phyloP scores from a whole-genome alignment of 2,329 filamentous ascomycete genomes.

The Arthrobotrys conoides region DNA sequence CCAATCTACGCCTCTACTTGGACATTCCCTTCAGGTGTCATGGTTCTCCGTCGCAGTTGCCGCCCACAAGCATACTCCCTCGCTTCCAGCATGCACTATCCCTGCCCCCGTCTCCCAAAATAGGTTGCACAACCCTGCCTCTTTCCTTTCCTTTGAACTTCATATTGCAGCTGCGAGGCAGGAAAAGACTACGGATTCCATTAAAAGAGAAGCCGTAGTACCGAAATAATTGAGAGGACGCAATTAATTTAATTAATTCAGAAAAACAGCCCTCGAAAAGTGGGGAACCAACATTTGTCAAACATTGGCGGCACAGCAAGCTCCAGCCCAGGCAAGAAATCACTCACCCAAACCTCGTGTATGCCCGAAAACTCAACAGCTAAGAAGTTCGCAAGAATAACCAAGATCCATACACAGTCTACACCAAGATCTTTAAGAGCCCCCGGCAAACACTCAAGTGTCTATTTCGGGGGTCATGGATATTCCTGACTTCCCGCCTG shows the following conservation, averaged over 20 bases:
- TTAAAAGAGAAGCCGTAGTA: background rate
- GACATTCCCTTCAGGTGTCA: conserved; percentile 8
- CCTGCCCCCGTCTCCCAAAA: conserved; percentile 53
- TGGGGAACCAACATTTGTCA: conserved; percentile 27
- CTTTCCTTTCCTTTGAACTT: conserved; percentile 1
- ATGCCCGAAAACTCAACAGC: conserved; percentile 10
- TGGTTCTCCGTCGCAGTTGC: conserved; percentile 49
- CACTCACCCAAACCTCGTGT: background rate
- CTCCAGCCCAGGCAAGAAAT: conserved; percentile 2
- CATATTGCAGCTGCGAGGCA: background rate
- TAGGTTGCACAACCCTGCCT: conserved; percentile 34
- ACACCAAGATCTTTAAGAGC: conserved; percentile 27
- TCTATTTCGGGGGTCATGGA: conserved; percentile 17
- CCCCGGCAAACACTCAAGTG: conserved; percentile 13
- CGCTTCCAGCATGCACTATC: conserved; percentile 50
- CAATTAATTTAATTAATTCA: background rate
- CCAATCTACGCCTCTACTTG: conserved; percentile 11
- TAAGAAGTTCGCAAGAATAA: conserved; percentile 5
- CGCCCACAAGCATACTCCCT: conserved; percentile 44
- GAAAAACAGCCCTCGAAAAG: conserved; percentile 7
- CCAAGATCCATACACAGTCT: conserved; percentile 18
- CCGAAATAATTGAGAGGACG: background rate
- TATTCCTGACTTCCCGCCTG: conserved; percentile 10
- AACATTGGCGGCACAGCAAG: conserved; percentile 16
- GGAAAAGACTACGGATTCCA: conserved; percentile 12